phyloP scores from a whole-genome alignment of 2,329 filamentous ascomycete species.

The Penicillium nordicum region DNA sequence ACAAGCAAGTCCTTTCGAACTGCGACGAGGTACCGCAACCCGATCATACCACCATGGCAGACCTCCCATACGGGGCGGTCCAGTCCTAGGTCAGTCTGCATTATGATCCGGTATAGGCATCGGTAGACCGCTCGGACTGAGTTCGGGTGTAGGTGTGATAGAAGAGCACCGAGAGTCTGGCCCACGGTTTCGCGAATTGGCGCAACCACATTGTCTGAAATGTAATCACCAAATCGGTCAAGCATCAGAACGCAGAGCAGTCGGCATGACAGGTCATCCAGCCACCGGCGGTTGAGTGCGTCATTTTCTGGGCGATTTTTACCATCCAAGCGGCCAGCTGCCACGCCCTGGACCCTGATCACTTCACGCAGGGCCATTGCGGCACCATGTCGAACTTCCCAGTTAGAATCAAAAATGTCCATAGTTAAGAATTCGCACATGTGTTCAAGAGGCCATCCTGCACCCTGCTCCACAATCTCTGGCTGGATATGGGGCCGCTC shows the following conservation, averaged over 20 bases:
- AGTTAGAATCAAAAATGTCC: conserved; percentile 87
- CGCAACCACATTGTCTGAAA: conserved; percentile 93
- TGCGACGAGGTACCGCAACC: conserved; percentile 88
- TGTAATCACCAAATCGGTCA: conserved; percentile 95
- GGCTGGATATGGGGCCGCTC: conserved; percentile 84
- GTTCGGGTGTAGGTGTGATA: conserved; percentile 74
- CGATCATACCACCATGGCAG: conserved; percentile 97
- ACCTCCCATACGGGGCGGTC: conserved; percentile 83
- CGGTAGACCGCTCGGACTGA: conserved; percentile 83
- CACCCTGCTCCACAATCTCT: conserved; percentile 71
- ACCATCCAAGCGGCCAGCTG: conserved; percentile 73
- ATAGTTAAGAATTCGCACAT: conserved; percentile 91
- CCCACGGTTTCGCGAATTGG: conserved; percentile 94
- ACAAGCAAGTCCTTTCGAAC: conserved; percentile 89
- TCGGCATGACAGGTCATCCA: conserved; percentile 92
- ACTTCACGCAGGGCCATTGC: conserved; percentile 93
- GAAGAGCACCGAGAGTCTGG: conserved; percentile 82
- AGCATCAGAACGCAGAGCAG: conserved; percentile 95
- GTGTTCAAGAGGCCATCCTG: conserved; percentile 90
- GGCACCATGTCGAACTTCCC: conserved; percentile 94
- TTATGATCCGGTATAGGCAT: conserved; percentile 83
- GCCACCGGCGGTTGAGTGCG: conserved; percentile 73
- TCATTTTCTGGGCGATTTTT: conserved; percentile 74
- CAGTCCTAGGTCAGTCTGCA: conserved; percentile 76
- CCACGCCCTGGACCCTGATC: conserved; percentile 82